A percentile compares a stretch with the other conserved stretches of the same genome.
Conservation (phyloP, 306 rosid genomes). For the Trifolium dubium region DNA sequence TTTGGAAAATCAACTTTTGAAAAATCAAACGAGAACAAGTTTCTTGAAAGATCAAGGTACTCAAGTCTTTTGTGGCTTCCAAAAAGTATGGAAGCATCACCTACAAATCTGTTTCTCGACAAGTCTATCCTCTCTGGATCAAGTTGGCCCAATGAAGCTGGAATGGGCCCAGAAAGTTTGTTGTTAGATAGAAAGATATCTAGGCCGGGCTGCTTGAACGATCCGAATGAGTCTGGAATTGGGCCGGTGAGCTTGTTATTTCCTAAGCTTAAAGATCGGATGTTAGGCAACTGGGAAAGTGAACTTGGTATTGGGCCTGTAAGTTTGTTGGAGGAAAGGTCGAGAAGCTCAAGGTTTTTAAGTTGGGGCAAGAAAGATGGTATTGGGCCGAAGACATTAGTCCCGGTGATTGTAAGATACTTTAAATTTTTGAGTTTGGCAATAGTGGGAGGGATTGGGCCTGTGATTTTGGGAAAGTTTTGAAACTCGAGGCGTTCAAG, state of each 20-base stretch:
- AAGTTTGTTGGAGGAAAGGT: conserved; percentile 62
- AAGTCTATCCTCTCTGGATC: conserved; percentile 54
- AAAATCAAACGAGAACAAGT: conserved; percentile 58
- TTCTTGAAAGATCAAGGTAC: conserved; percentile 59
- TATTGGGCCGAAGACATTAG: conserved; percentile 59
- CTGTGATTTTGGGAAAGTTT: conserved; percentile 52
- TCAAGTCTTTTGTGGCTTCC: conserved; percentile 50
- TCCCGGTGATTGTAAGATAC: neutral
- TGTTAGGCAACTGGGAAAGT: conserved; percentile 53
- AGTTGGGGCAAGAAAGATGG: conserved; percentile 64
- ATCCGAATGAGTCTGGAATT: conserved; percentile 61
- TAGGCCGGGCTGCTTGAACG: conserved; percentile 43
- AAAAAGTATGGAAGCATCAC: conserved; percentile 67
- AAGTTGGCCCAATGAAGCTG: conserved; percentile 49
- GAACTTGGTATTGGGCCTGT: conserved; percentile 63
- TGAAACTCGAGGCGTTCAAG: conserved; percentile 53
- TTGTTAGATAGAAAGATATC: conserved; percentile 56
- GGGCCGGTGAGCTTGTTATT: conserved; percentile 58
- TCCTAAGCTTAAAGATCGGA: conserved; percentile 10
- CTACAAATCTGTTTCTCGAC: conserved; percentile 66
- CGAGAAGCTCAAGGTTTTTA: conserved; percentile 46
- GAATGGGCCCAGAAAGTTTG: conserved; percentile 66
- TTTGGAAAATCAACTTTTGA: conserved; percentile 50
- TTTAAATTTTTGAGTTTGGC: conserved; percentile 60
- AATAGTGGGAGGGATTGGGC: conserved; percentile 61